phyloP scores from a whole-genome alignment of 2,329 filamentous ascomycete species.

The Microdochium paspali region DNA sequence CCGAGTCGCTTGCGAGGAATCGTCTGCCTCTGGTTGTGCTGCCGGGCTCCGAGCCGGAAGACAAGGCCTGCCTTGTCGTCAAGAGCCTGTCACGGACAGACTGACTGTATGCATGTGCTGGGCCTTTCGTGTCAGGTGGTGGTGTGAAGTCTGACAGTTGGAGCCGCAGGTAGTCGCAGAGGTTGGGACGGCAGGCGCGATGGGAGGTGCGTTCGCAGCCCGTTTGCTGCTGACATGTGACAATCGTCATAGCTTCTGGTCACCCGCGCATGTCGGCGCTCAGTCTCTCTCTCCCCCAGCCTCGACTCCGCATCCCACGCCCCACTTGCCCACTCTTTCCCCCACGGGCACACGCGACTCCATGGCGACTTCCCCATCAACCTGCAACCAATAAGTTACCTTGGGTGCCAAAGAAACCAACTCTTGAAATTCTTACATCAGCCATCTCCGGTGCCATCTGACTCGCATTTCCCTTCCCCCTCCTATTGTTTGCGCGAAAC shows the following conservation, averaged over 20 bases:
- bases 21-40: too few relatives aligned
- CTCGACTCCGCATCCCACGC: not conserved
- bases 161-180: too few relatives aligned
- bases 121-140: not conserved
- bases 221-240: not conserved
- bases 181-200: not conserved
- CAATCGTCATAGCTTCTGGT: not conserved
- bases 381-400: too few relatives aligned
- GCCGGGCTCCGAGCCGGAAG: too few relatives aligned
- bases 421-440: too few relatives aligned
- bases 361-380: too few relatives aligned
- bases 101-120: not conserved
- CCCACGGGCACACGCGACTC: not conserved
- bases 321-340: not conserved
- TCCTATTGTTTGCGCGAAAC: too few relatives aligned
- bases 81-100: too few relatives aligned
- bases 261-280: too few relatives aligned
- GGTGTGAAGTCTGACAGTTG: not conserved
- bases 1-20: not conserved
- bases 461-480: too few relatives aligned
- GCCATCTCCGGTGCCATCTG: not conserved
- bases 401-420: too few relatives aligned
- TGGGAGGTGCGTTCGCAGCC: not conserved
- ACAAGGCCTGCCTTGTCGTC: too few relatives aligned
- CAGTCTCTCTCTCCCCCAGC: not conserved